Base-by-base conservation (phyloP, 768 basidiomycete genomes). In the Rhizopogon sp. region DNA sequence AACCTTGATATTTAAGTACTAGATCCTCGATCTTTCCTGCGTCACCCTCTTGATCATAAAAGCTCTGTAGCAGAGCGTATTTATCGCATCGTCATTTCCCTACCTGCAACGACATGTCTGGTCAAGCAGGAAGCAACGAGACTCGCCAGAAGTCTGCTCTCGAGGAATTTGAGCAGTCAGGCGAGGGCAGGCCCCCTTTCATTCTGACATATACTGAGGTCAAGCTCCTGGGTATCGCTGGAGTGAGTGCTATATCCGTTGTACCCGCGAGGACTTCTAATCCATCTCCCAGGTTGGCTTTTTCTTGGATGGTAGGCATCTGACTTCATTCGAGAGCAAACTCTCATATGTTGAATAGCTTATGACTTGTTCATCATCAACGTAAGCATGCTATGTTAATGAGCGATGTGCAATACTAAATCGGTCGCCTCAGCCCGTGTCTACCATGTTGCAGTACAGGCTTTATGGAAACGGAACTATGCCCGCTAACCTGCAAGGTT, bases 361-460 rank as follows among this genome's bases (percentile, higher is more conserved):
- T 87, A 87, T 59, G 85, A 87, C 63, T 70, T 87, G 5, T 87
- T 87, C 70, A 79, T 86, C 58, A 85, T 87, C 65, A 86, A 86
- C 66, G 83, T 81, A 56, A 44, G 80, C 60, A 6, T 3, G 3
- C 33, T 6, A 10, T 14, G 16, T 31, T 16, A 8, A 14, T 41
- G 6, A 0, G 46, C 1, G 35, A 31, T 6, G 41, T 25, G 35
- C 20, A 40, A 28, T 13, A 50, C 39, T 45, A 16, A 10, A 7
- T 47, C 7, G 31, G 40, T n/a, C 14, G 11, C 4, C 25, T 25
- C 52, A 85, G 83, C 84, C 84, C 44, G 84, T 86, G 14, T 69
- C 84, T 6, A 84, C 82, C 4, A 85, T 85, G 83, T 69, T 87
- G 31, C 83, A 85, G 66, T 85, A 79, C 59, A 77, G 83, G 31